Conservation (phyloP, 208 protist species). For the Crithidia thermophila region DNA sequence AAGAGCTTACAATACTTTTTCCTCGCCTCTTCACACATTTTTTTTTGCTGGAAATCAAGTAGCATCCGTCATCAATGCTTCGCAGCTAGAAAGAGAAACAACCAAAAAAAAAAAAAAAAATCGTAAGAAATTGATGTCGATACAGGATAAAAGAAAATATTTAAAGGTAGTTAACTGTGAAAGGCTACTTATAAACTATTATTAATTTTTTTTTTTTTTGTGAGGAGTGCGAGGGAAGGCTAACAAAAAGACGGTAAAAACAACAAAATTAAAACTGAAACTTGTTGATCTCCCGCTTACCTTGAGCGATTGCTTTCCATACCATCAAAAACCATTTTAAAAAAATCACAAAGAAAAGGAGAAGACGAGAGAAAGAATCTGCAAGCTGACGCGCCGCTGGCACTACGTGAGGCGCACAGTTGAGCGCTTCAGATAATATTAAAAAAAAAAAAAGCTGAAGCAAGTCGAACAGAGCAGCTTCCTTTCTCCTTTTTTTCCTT, state of each 20-base stretch:
- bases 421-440: not conserved
- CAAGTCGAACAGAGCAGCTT: not conserved
- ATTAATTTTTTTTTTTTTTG: constrained; percentile 13
- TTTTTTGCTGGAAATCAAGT: too few relatives aligned
- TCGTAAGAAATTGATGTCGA: constrained; percentile 4
- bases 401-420: too few relatives aligned
- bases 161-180: too few relatives aligned
- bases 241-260: not conserved
- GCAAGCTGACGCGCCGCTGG: too few relatives aligned
- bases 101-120: constrained; percentile 1
- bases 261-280: constrained; percentile 18
- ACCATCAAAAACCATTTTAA: constrained; percentile 7
- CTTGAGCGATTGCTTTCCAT: too few relatives aligned
- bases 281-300: not conserved
- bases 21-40: too few relatives aligned
- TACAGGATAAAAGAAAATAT: constrained; percentile 8
- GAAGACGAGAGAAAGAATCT: constrained; percentile 22
- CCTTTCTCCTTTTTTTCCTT: not conserved
- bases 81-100: not conserved
- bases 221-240: constrained; percentile 1
- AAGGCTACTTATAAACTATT: too few relatives aligned
- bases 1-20: too few relatives aligned
- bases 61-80: not conserved
- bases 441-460: constrained; percentile 10
- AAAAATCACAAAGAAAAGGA: constrained; percentile 5